Base-by-base conservation (phyloP, 192 early-diverging fungal genomes). In the Gigaspora rosea region DNA sequence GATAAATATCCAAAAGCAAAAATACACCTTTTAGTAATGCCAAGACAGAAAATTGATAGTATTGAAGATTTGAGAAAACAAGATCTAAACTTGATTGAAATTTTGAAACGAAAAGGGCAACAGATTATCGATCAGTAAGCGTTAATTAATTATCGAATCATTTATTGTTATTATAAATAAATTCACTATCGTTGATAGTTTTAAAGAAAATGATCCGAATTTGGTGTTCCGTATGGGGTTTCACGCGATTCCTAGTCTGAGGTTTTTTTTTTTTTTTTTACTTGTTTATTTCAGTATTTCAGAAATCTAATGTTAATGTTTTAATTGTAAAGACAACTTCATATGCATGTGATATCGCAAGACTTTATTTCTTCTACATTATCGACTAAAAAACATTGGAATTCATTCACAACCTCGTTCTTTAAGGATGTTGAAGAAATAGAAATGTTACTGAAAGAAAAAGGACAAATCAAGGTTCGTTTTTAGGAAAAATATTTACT, bases 351-450 rank as follows among this genome's bases (percentile, higher is more conserved):
- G 12, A 88, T 92, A 35, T 84, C 84, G 22, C 84, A 88, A 64
- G 91, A 92, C 64, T 88, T 91, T 77, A 76, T 82, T 33, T 83
- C 87, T 2, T 49, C 77, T 0, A 49, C 64, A 2, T 80, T 92
- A 20, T 90, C 86, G 58, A 83, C 78, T 49, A 91, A 91, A 76
- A 80, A 82, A 35, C 91, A 92, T 76, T 92, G 86, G 85, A 88
- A 88, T 72, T 86, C 89, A 32, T 92, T 92, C 76, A 89, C 85
- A 7, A 89, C 88, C 0, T 11, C 46, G 2, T 92, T 91, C 70
- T 92, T 92, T 69, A 70, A 81, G 12, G 54, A 79, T 16, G 80
- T 82, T 27, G 79, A 85, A 5, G 47, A 80, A 22, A 83, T 90
- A 2, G 77, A 82, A 59, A 64, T 16, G 7, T 62, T 73, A 61